Conservation (phyloP, 768 basidiomycete species). For the Leccinellum rugosiceps region DNA sequence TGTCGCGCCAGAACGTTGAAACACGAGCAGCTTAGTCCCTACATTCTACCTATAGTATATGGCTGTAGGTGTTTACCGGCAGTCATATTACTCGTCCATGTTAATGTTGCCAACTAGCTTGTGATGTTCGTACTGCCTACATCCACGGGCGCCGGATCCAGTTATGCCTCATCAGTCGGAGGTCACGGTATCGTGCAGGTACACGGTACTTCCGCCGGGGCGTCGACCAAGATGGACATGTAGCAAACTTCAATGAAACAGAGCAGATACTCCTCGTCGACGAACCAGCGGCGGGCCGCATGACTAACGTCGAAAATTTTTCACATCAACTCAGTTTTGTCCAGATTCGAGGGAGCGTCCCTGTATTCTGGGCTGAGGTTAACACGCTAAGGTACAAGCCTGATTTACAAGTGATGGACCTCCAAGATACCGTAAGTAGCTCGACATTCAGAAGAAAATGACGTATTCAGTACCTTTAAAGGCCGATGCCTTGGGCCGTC, state of each 20-base stretch:
- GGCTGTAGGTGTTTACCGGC: constrained; percentile 68
- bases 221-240: constrained; percentile 83
- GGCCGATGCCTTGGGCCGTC: constrained; percentile 67
- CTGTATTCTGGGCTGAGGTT: constrained; percentile 95
- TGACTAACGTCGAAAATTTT: constrained; percentile 43
- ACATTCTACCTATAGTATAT: constrained; percentile 90
- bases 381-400: constrained; percentile 96
- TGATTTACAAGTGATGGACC: constrained; percentile 94
- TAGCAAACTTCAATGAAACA: constrained; percentile 97
- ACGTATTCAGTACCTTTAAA: constrained; percentile 29
- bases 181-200: constrained; percentile 91
- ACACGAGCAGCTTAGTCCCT: constrained; percentile 66
- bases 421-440: constrained; percentile 71
- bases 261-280: constrained; percentile 90
- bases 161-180: constrained; percentile 86
- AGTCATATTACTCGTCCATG: not conserved
- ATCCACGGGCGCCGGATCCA: constrained; percentile 79
- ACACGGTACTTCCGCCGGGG: constrained; percentile 97
- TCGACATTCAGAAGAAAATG: not conserved
- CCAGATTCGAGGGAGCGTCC: constrained; percentile 91
- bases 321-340: constrained; percentile 78
- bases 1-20: constrained; percentile 7
- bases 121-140: constrained; percentile 74
- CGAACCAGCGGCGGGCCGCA: constrained; percentile 42
- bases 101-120: constrained; percentile 49